A percentile compares a stretch with the other conserved stretches of the same genome.
Evolutionary conservation across 106 monocot genomes (phyloP).

Genomic region (Phalaenopsis aphrodite): DNA sequence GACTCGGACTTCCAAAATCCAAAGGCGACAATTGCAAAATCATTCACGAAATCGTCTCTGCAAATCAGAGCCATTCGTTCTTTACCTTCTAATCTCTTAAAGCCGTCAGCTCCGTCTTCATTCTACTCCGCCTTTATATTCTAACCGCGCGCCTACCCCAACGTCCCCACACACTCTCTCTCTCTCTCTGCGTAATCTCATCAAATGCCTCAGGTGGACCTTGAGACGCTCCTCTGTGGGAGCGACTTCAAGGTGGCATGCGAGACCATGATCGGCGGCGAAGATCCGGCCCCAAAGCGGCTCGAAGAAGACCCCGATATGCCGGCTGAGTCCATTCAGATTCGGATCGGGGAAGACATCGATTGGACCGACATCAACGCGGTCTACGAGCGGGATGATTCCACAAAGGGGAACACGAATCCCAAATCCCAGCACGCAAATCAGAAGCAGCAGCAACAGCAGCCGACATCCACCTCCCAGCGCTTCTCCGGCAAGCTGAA

Average conservation of each 20-base stretch:
- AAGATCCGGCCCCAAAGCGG: background rate
- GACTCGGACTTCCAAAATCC: no score
- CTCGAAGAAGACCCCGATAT: constrained; percentile 17
- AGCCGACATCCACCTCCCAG: constrained; percentile 35
- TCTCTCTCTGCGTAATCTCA: background rate
- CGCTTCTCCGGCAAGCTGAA: constrained; percentile 55
- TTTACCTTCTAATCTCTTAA: no score
- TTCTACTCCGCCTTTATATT: no score
- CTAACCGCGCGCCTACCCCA: no score
- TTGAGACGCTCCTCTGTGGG: constrained; percentile 15
- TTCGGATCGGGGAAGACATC: constrained; percentile 17
- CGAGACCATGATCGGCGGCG: constrained; percentile 6
- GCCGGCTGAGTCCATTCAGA: constrained; percentile 27
- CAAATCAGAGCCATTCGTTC: no score
- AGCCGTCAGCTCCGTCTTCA: no score
- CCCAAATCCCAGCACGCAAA: constrained; percentile 40
- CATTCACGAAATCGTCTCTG: no score
- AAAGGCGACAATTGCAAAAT: no score
- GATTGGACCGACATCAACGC: constrained; percentile 21
- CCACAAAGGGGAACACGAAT: constrained; percentile 63
- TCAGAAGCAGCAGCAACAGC: constrained; percentile 2
- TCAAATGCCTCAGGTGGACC: constrained; percentile 20
- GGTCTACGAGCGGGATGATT: constrained; percentile 61
- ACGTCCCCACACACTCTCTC: no score
- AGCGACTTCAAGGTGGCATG: constrained; percentile 16